Percentiles rank a stretch among this genome's conserved stretches.
These are phyloP conservation scores for Citrus unshiu DNA, from an alignment of 345 rosid species.

Conservation along the genomic window DNA sequence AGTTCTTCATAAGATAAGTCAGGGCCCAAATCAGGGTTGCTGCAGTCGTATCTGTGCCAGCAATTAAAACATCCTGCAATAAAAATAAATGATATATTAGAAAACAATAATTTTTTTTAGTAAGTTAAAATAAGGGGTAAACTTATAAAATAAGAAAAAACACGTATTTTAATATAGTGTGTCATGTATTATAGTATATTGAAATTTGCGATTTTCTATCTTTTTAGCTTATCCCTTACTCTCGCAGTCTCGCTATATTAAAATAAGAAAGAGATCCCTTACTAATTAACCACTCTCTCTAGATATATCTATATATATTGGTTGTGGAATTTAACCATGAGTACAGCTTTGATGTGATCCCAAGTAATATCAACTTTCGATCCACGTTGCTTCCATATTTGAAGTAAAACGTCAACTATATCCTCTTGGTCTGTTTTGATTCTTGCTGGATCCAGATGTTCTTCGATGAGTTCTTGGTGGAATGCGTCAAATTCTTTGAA, in stretches of 20 bases:
- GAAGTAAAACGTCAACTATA: slow-evolving; percentile 25
- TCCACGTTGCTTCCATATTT: slow-evolving; percentile 5
- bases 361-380: slow-evolving; percentile 10
- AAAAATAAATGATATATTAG: not conserved
- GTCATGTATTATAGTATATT: too few species aligned
- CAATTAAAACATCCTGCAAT: slow-evolving; percentile 29
- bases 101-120: not conserved
- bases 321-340: slow-evolving; percentile 19
- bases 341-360: slow-evolving; percentile 36
- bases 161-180: too few species aligned
- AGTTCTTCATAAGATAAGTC: slow-evolving; percentile 33
- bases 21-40: slow-evolving; percentile 29
- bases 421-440: slow-evolving; percentile 13
- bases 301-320: too few species aligned
- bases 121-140: too few species aligned
- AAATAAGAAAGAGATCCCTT: too few species aligned
- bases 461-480: slow-evolving; percentile 23
- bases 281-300: too few species aligned
- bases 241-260: too few species aligned
- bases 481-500: slow-evolving; percentile 24
- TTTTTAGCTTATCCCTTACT: too few species aligned
- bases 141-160: not conserved
- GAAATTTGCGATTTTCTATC: too few species aligned
- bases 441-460: slow-evolving; percentile 23
- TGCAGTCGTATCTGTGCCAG: slow-evolving; percentile 29